Base-by-base conservation (phyloP, 768 basidiomycete species). In the Rhizopogon vulgaris region DNA sequence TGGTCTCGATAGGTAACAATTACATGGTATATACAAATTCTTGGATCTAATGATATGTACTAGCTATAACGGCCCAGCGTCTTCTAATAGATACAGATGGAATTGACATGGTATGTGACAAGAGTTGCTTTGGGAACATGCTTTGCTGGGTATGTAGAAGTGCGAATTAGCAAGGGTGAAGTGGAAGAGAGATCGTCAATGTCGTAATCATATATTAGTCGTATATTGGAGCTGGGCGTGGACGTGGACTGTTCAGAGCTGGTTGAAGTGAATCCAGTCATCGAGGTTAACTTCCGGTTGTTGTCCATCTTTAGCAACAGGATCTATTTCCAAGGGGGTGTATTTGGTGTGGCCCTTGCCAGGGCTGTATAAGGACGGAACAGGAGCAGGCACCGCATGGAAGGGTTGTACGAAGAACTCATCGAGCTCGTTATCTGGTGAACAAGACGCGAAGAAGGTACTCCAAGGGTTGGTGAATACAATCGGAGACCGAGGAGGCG, bases 391-490 rank as follows among this genome's bases (percentile, higher is more conserved):
- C 24, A 27, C 9, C 6, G 11, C 17, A 3, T 62, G 63, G 28
- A 68, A 52, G 9, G 62, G 30, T n/a, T 60, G 66, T 17, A 58
- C 66, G n/a, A 68, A 69, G 10, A 68, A 40, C 51, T 68, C 59
- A 18, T 68, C 68, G 50, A 68, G 51, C 15, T 32, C 49, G 22
- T 46, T 46, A 8, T 46, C 45, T 9, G 32, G 32, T 15, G 32
- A 22, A 34, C 32, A 46, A 15, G 45, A 15, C 14, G 49, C 30
- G 34, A 47, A 1, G 40, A 48, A 47, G 47, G 40, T 15, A 27
- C 27, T 39, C 38, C 48, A 67, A 4, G 66, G 66, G 38, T 67
- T 69, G 40, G 56, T 46, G 46, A 67, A 69, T 10, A 52, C 17
- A n/a, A 69, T 51, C 5, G 66, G 68, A 15, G 66, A 67, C 17